A percentile compares a stretch with the other conserved stretches of the same genome.
Evolutionary conservation across 2,329 filamentous ascomycete genomes (phyloP).

Genomic region (Kalmusia sp.): DNA sequence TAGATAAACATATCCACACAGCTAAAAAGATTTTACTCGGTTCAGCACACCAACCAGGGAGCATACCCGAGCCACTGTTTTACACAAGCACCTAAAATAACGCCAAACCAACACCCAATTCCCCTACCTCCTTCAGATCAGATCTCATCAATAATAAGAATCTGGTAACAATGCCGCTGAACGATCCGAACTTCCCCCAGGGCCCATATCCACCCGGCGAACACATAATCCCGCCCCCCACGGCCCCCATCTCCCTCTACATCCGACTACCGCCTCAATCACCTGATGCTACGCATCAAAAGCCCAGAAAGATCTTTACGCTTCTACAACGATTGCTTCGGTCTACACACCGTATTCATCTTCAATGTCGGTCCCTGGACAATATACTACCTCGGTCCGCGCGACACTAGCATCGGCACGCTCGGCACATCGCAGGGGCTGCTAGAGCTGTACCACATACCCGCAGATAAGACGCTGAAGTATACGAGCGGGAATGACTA

Average conservation of each 20-base stretch:
- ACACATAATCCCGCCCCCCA: constrained; percentile 34
- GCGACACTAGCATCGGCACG: constrained; percentile 25
- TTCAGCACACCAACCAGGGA: no score
- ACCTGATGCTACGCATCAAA: constrained; percentile 44
- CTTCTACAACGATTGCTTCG: constrained; percentile 45
- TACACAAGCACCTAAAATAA: not conserved
- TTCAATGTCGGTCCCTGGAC: constrained; percentile 44
- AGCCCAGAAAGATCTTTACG: constrained; percentile 31
- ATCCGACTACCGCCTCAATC: constrained; percentile 37
- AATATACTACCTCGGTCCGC: constrained; percentile 44
- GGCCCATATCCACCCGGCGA: constrained; percentile 28
- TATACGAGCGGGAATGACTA: constrained; percentile 41
- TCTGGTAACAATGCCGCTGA: constrained; percentile 14
- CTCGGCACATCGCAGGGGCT: constrained; percentile 35
- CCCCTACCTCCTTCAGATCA: not conserved
- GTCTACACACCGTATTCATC: constrained; percentile 43
- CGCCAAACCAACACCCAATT: not conserved
- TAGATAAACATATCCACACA: no score
- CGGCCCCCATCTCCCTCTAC: constrained; percentile 34
- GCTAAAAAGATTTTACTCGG: no score
- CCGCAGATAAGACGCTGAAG: constrained; percentile 21
- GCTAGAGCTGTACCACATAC: constrained; percentile 42
- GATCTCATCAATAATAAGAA: not conserved
- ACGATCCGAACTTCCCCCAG: constrained; percentile 26
- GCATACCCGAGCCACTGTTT: no score